Conservation (phyloP, 352 stramenopile species). For the Phytophthora citrophthora region DNA sequence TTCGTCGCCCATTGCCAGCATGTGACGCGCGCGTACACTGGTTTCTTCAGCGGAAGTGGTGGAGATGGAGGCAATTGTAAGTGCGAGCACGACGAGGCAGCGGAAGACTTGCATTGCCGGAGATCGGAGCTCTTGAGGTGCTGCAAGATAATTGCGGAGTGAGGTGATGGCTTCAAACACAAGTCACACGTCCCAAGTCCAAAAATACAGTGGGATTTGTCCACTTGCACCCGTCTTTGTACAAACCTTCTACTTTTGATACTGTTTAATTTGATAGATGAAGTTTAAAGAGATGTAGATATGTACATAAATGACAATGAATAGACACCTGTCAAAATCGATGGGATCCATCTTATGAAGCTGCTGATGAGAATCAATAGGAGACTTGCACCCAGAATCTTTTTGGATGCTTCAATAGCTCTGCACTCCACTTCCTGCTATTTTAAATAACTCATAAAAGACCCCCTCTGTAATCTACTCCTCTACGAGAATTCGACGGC, state of each 20-base stretch:
- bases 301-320: neutral
- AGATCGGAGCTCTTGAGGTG: constrained; percentile 4
- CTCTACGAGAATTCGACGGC: too few species aligned
- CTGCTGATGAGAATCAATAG: too few species aligned
- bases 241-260: neutral
- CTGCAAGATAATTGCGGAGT: constrained; percentile 16
- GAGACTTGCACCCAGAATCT: too few species aligned
- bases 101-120: constrained; percentile 22
- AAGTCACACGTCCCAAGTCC: constrained; percentile 5
- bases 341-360: too few species aligned
- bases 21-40: constrained; percentile 19
- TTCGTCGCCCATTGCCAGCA: constrained; percentile 36
- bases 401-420: too few species aligned
- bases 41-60: constrained; percentile 18
- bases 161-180: constrained; percentile 1
- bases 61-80: constrained; percentile 1
- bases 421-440: too few species aligned
- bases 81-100: neutral
- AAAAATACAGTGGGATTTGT: constrained; percentile 15
- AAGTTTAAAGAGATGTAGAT: neutral
- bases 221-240: neutral
- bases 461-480: too few species aligned
- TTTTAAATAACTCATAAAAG: too few species aligned
- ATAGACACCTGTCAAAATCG: neutral
- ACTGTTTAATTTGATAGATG: neutral